Evolutionary conservation across 1,139 yeast genomes (phyloP).

Genomic region (Debaryomyces coudertii): DNA sequence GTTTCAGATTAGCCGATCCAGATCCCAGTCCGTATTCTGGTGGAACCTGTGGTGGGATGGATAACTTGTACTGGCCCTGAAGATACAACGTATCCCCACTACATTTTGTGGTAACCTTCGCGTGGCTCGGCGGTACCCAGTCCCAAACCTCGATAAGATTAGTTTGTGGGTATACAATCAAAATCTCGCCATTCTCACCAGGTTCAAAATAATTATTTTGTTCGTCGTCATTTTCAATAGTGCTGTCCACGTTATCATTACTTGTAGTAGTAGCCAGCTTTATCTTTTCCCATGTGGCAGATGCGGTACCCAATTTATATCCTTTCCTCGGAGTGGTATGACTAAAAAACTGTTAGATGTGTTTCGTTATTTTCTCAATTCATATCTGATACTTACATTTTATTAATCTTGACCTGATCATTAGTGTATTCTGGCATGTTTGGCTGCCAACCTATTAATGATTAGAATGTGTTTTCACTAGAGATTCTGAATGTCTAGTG

Average conservation of each 20-base stretch:
- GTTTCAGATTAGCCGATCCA: no score
- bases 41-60: not conserved
- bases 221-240: not conserved
- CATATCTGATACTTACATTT: conserved; percentile 17
- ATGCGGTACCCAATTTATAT: conserved; percentile 43
- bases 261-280: conserved; percentile 34
- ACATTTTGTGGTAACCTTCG: conserved; percentile 15
- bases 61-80: conserved; percentile 19
- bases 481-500: not conserved
- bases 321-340: conserved; percentile 35
- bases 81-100: conserved; percentile 42
- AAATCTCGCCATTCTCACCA: conserved; percentile 52
- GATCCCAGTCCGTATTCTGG: not conserved
- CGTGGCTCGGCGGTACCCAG: conserved; percentile 39
- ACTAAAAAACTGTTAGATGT: conserved; percentile 11
- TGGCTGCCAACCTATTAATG: not conserved
- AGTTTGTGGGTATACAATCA: conserved; percentile 33
- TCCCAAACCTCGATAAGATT: conserved; percentile 53
- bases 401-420: conserved; percentile 24
- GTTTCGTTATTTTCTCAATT: not conserved
- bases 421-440: conserved; percentile 14
- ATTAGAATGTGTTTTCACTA: not conserved
- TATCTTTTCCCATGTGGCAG: conserved; percentile 50
- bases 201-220: conserved; percentile 27
- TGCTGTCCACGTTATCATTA: conserved; percentile 10